Conservation (phyloP, 1,284 basidiomycete genomes). For the Ceratobasidium sp. region DNA sequence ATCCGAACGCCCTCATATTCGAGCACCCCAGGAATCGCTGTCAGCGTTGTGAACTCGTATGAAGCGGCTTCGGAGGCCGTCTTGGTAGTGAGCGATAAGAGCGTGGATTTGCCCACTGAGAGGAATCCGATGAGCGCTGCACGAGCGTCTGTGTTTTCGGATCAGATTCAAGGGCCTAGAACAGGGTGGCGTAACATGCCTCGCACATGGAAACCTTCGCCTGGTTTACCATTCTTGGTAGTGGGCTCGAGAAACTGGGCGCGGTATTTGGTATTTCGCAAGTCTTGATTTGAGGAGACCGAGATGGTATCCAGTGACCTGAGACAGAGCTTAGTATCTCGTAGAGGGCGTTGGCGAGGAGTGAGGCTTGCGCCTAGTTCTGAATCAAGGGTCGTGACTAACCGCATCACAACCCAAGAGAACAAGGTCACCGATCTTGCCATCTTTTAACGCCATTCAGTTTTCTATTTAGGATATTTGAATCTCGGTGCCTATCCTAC, state of each 20-base stretch:
- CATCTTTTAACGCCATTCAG: constrained; percentile 72
- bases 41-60: constrained; percentile 95
- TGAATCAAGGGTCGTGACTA: too few species aligned
- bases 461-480: constrained; percentile 7
- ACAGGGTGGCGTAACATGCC: constrained; percentile 55
- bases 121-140: constrained; percentile 95
- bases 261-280: constrained; percentile 89
- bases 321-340: too few species aligned
- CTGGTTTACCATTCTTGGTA: constrained; percentile 79
- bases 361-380: too few species aligned
- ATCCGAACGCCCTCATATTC: constrained; percentile 93
- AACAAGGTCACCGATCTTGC: constrained; percentile 76
- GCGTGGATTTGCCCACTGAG: constrained; percentile 92
- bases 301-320: constrained; percentile 92
- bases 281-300: constrained; percentile 88
- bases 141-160: constrained; percentile 68
- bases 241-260: constrained; percentile 88
- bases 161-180: not conserved
- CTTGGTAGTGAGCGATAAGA: constrained; percentile 90
- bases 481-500: not conserved
- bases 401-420: too few species aligned
- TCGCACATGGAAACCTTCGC: constrained; percentile 92
- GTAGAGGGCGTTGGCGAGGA: too few species aligned
- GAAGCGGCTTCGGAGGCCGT: constrained; percentile 89
- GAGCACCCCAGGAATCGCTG: constrained; percentile 83